Conservation (phyloP, 1,284 basidiomycete genomes). For the Vanrija humicola region DNA sequence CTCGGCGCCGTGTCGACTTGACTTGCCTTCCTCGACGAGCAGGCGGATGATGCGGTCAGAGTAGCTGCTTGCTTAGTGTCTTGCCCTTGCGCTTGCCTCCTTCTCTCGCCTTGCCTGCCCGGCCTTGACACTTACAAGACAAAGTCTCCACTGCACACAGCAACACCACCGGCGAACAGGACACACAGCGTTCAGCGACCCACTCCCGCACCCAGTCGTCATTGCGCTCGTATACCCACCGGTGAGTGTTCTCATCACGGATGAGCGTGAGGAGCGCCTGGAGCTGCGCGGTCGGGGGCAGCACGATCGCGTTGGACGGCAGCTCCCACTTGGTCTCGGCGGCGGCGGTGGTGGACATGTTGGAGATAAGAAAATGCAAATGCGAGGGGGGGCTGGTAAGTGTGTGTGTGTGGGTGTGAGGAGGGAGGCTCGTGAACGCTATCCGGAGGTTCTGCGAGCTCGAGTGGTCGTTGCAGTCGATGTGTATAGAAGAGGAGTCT, state of each 20-base stretch:
- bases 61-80: constrained; percentile 15
- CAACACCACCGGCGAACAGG: background rate
- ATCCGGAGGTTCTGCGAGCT: no score
- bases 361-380: background rate
- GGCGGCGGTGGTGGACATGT: constrained; percentile 3
- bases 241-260: constrained; percentile 70
- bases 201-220: background rate
- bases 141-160: constrained; percentile 71
- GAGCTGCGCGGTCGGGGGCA: constrained; percentile 70
- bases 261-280: constrained; percentile 97
- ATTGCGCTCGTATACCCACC: constrained; percentile 26
- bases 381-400: no score
- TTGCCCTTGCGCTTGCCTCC: background rate
- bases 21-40: constrained; percentile 58
- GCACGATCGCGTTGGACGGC: constrained; percentile 42
- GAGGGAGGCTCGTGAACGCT: no score
- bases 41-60: constrained; percentile 63
- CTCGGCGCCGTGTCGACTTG: background rate
- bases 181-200: background rate
- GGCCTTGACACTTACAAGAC: constrained; percentile 63
- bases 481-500: no score
- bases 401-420: no score
- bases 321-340: constrained; percentile 30
- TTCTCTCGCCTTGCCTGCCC: no score
- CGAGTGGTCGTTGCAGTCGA: no score